These are phyloP conservation scores for Alternaria arbusti DNA, from an alignment of 2,329 filamentous ascomycete species.

Conservation along the genomic window DNA sequence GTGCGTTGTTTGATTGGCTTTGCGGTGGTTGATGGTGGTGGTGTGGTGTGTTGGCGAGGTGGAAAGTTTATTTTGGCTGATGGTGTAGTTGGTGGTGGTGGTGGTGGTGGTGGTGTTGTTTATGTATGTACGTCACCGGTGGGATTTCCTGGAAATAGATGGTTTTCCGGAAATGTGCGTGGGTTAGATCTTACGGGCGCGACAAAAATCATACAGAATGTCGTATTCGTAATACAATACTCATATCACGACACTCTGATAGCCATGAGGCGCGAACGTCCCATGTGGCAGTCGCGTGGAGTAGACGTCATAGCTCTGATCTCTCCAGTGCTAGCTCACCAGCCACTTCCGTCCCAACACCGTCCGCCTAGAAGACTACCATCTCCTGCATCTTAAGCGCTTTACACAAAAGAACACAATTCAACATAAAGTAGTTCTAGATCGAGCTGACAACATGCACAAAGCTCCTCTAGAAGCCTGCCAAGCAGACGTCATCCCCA, in stretches of 20 bases:
- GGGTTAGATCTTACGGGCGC: not conserved
- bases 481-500: not conserved
- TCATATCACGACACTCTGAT: not conserved
- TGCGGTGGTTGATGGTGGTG: not conserved
- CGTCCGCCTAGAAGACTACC: not conserved
- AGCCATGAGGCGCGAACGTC: not conserved
- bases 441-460: not conserved
- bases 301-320: not conserved
- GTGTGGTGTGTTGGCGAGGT: not conserved
- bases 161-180: not conserved
- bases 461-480: not conserved
- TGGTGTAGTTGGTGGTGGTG: not conserved
- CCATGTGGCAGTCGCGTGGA: not conserved
- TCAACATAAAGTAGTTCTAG: not conserved
- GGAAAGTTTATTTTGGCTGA: not conserved
- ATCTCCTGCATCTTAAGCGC: not conserved
- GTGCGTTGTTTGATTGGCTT: slow-evolving; percentile 10
- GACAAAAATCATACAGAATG: not conserved
- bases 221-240: no score
- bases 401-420: not conserved
- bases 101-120: not conserved
- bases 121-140: not conserved
- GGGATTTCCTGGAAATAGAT: not conserved
- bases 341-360: not conserved
- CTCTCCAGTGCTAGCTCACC: not conserved